Evolutionary conservation across 345 rosid species (phyloP).

Genomic region (Salix udensis): DNA sequence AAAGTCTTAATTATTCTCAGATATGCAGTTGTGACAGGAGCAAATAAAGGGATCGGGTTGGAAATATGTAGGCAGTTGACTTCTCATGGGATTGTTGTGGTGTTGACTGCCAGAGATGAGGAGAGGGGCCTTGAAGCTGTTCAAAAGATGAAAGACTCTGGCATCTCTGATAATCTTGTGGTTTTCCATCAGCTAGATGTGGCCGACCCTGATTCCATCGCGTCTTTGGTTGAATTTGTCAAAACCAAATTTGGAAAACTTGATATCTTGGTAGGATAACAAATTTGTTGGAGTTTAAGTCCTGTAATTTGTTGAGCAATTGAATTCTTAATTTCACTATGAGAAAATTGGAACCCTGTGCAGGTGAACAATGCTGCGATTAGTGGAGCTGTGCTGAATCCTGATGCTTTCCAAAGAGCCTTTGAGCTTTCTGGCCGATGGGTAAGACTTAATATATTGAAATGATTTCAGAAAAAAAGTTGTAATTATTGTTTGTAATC

Average conservation of each 20-base stretch:
- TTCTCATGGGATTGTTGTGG: slow-evolving; percentile 4
- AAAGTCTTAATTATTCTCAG: slow-evolving; percentile 20
- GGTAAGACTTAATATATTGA: neutral
- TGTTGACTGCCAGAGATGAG: slow-evolving; percentile 14
- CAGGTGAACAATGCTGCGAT: slow-evolving; percentile 51
- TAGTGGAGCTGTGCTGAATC: slow-evolving; percentile 13
- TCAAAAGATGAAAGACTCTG: slow-evolving; percentile 5
- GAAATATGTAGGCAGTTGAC: slow-evolving; percentile 15
- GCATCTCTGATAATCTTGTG: neutral
- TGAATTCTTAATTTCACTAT: neutral
- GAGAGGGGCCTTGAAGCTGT: slow-evolving; percentile 10
- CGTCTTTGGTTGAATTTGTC: slow-evolving; percentile 29
- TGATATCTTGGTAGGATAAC: slow-evolving; percentile 13
- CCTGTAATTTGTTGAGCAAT: neutral
- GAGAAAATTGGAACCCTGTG: neutral
- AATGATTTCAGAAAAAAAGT: neutral
- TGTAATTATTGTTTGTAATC: neutral
- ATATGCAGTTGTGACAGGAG: slow-evolving; percentile 11
- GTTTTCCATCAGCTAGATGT: slow-evolving; percentile 16
- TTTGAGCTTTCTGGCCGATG: slow-evolving; percentile 11
- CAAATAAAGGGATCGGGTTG: slow-evolving; percentile 9
- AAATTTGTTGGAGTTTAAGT: neutral
- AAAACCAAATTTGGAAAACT: slow-evolving; percentile 28
- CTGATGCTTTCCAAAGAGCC: slow-evolving; percentile 5
- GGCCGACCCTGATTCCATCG: slow-evolving; percentile 7